Evolutionary conservation across 2,329 filamentous ascomycete species (phyloP), one percentile per base, ranked within the genome.

Genomic region (Blastomyces emzantsi): DNA sequence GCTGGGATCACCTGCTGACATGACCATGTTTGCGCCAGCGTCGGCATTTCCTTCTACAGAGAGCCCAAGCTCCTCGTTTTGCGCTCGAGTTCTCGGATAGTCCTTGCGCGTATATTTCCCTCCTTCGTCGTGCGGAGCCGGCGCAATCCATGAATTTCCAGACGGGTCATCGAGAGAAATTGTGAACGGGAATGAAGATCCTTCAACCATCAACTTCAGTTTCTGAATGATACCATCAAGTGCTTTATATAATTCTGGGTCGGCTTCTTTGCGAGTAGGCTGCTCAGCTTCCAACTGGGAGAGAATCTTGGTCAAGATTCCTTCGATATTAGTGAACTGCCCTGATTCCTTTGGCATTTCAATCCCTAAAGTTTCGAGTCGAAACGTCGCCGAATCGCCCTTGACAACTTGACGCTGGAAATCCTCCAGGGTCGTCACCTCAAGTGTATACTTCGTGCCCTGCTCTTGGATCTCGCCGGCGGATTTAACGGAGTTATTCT

Each of bases 81-180:
- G 93, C 72, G 91, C 90, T 1, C 87, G 79, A 0, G 89, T 93
- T 65, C 94, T 87, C 62, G 86, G 77, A 73, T 94, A 99, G 72
- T 97, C 90, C 65, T 85, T 84, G 75, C 93, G 91, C 68, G 86
- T 85, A 85, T 92, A 97, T 78, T 97, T 97, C 69, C 90, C 89
- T n/a, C 90, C 88, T 67, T 86, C 87, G 66, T 87, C 84, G 36
- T 77, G 71, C 66, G 90, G 85, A 67, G 92, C 89, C 17, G 94
- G 94, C 58, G 95, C 89, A 71, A 99, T 96, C 83, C 92, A 97
- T 1, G 92, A 96, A 81, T 99, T 99, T 62, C 94, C 94, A 0
- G 92, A 90, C 2, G 90, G 89, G 74, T 99, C 94, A 73, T 99
- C 92, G 58, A 97, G 81, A 51, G 86, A 88, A 59, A 99, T 78